Base-by-base conservation (phyloP, 2,329 filamentous ascomycete genomes). In the Colletotrichum orchidophilum region DNA sequence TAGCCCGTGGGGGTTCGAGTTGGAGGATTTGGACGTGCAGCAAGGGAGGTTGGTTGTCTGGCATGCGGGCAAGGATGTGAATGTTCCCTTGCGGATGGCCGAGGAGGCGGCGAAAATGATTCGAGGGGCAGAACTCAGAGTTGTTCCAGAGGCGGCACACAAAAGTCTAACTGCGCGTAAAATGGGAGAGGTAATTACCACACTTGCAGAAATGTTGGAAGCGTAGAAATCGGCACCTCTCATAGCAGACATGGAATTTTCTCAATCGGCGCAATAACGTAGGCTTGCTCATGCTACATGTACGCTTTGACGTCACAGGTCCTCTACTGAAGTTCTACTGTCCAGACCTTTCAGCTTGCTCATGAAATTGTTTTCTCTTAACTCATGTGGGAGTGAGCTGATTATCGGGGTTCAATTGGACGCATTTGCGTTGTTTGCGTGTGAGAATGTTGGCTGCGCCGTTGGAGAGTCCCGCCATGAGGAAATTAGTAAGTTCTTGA, bases 1-100 rank as follows among this genome's bases (percentile, higher is more conserved):
- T 9, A 68, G 70, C 8, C 58, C 70, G 9, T 76, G 75, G 75
- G 73, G 74, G 1, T 74, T 76, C 50, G 26, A 60, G 7, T 31
- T 75, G 3, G 62, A 70, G 13, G 74, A 76, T 11, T 29, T 59
- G 35, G 21, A 13, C 8, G 55, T 46, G 6, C 33, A 46, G 3
- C 6, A 59, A 29, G 66, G 66, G 13, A 53, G 21, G 42, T 33
- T 70, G n/a, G 59, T 59, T 52, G 29, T 70, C 5, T 70, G 66
- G 66, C 66, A 70, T 39, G 66, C 60, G 7, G 42, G 42, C 29
- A 50, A 57, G 61, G 66, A 70, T 52, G 59, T 60, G 15, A 70
- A 70, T n/a, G 62, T 70, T 18, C 66, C 66, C 3, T 18, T 60
- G 0, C 18, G 33, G n/a, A 70, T 70, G 66, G 58, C 58, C 1